A percentile compares a stretch with the other conserved stretches of the same genome.
Conservation (phyloP, 2,329 filamentous ascomycete genomes). For the Arthrobotrys musiformis region DNA sequence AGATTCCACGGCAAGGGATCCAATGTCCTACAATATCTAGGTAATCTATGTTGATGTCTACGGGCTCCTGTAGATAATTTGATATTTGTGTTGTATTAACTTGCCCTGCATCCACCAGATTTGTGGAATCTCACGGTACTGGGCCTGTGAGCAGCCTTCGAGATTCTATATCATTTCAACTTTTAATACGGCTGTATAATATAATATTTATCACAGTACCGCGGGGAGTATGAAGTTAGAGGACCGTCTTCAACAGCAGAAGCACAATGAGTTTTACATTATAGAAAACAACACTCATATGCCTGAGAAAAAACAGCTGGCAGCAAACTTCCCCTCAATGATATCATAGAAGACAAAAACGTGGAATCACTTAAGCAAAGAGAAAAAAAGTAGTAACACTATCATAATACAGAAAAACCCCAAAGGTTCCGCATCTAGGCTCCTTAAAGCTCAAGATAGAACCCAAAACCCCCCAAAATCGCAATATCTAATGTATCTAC, state of each 20-base stretch:
- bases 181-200: no score
- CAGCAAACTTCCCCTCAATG: background rate
- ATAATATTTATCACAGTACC: no score
- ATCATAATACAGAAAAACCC: constrained; percentile 24
- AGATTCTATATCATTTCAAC: no score
- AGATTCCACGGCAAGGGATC: no score
- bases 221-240: background rate
- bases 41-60: no score
- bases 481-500: constrained; percentile 63
- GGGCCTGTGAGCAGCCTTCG: no score
- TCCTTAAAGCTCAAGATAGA: background rate
- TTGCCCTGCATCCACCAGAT: no score
- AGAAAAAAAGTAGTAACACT: background rate
- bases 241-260: background rate
- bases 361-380: no score
- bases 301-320: background rate
- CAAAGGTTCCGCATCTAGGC: background rate
- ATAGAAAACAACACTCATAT: background rate
- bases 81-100: no score
- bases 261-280: background rate
- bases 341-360: background rate
- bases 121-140: no score
- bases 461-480: background rate
- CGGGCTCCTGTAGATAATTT: no score
- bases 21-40: no score